These are phyloP conservation scores for Scytalidium sp. DNA, from an alignment of 2,329 filamentous ascomycete species.

Conservation along the genomic window DNA sequence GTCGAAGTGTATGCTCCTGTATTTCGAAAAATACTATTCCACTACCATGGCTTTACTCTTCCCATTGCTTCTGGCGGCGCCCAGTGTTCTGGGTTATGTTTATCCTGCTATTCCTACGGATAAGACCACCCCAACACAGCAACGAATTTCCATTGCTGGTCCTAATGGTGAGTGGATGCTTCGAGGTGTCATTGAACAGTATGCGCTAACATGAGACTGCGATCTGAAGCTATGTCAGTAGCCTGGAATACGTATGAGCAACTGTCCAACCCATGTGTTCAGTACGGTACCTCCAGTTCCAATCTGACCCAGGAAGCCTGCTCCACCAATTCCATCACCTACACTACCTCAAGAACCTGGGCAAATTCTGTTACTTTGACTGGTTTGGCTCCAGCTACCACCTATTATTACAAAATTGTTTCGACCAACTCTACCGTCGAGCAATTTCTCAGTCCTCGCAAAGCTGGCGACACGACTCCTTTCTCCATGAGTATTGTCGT, in stretches of 20 bases:
- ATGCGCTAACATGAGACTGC: no score
- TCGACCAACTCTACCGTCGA: conserved; percentile 52
- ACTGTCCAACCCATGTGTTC: conserved; percentile 42
- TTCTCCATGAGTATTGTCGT: conserved; percentile 52
- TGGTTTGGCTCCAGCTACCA: conserved; percentile 46
- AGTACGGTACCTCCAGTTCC: conserved; percentile 43
- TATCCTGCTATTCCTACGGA: no score
- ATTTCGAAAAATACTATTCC: no score
- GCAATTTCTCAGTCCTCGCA: conserved; percentile 51
- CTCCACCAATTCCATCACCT: conserved; percentile 45
- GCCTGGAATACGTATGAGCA: conserved; percentile 33
- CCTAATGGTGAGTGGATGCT: no score
- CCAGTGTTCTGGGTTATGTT: no score
- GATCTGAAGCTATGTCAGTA: conserved; percentile 25
- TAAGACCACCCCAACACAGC: no score
- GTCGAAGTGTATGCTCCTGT: no score
- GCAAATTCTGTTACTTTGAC: conserved; percentile 46
- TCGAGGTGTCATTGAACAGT: no score
- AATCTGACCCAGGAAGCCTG: conserved; percentile 40
- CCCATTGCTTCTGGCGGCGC: no score
- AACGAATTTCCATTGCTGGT: no score
- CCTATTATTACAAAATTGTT: conserved; percentile 58
- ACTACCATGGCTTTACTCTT: no score
- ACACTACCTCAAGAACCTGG: conserved; percentile 51
- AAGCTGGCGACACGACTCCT: conserved; percentile 50